Evolutionary conservation across 2,329 filamentous ascomycete species (phyloP).

Genomic region (Cladosporium sp.): DNA sequence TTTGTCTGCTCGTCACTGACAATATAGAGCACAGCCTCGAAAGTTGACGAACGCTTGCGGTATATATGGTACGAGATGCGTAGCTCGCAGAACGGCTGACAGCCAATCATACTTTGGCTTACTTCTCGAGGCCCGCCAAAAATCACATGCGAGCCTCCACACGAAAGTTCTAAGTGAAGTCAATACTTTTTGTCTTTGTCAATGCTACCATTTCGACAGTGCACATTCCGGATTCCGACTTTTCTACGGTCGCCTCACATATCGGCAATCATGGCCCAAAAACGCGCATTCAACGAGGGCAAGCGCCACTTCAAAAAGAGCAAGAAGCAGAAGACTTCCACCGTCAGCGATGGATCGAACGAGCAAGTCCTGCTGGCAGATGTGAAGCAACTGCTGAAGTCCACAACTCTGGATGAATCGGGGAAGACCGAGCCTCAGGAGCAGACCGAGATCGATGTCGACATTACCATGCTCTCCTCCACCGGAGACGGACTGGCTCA

Average conservation of each 20-base stretch:
- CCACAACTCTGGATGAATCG: conserved; percentile 27
- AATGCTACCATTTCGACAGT: conserved; percentile 15
- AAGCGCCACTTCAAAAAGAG: conserved; percentile 44
- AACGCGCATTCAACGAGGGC: conserved; percentile 40
- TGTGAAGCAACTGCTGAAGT: conserved; percentile 44
- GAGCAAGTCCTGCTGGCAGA: conserved; percentile 52
- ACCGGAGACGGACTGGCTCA: conserved; percentile 87
- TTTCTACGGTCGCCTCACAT: background rate
- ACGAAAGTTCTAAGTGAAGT: conserved; percentile 12
- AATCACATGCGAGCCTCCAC: conserved; percentile 3
- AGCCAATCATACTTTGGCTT: conserved; percentile 1
- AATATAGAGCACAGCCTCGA: background rate
- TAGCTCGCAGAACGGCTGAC: background rate
- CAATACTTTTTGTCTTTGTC: background rate
- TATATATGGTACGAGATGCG: background rate
- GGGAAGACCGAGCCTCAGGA: conserved; percentile 26
- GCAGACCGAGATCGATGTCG: conserved; percentile 76
- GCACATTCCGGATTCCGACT: conserved; percentile 11
- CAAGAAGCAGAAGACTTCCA: conserved; percentile 50
- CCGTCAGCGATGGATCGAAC: conserved; percentile 47
- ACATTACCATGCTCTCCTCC: conserved; percentile 80
- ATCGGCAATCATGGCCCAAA: conserved; percentile 33
- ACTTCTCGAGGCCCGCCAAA: background rate
- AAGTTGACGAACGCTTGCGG: background rate
- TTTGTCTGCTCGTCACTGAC: background rate